Percentiles rank a stretch among this genome's conserved stretches.
phyloP scores from a whole-genome alignment of 345 rosid species.

The Eutrema heterophyllum region DNA sequence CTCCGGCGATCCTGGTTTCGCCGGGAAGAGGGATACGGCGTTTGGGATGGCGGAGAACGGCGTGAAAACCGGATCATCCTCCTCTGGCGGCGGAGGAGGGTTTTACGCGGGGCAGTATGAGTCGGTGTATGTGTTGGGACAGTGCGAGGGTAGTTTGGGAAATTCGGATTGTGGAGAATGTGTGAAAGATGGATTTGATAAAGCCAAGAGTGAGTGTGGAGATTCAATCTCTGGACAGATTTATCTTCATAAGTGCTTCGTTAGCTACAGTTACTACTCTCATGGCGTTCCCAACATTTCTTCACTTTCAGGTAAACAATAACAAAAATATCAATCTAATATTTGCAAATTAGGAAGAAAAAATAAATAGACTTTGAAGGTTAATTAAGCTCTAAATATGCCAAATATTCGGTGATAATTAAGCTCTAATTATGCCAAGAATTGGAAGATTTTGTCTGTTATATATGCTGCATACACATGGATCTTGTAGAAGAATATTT shows the following conservation, averaged over 20 bases:
- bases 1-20: constrained; percentile 28
- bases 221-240: constrained; percentile 62
- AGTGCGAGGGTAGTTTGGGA: constrained; percentile 81
- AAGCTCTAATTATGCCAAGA: not conserved
- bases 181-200: constrained; percentile 51
- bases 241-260: constrained; percentile 68
- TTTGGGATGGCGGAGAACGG: constrained; percentile 47
- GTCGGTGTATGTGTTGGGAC: constrained; percentile 60
- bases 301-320: constrained; percentile 37
- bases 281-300: constrained; percentile 58
- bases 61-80: constrained; percentile 27
- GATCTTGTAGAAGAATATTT: constrained; percentile 3
- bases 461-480: not conserved
- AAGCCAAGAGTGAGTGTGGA: constrained; percentile 53
- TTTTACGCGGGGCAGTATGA: constrained; percentile 56
- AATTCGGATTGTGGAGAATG: constrained; percentile 59
- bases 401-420: not conserved
- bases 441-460: not conserved
- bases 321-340: not conserved
- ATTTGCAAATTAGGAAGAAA: not conserved
- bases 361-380: not conserved
- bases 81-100: not conserved
- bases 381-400: not conserved
- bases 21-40: constrained; percentile 42
- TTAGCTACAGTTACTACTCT: constrained; percentile 79